Percentiles rank a stretch among this genome's conserved stretches.
Evolutionary conservation across 2,329 filamentous ascomycete genomes (phyloP).

Genomic region (Diaporthe destruens): DNA sequence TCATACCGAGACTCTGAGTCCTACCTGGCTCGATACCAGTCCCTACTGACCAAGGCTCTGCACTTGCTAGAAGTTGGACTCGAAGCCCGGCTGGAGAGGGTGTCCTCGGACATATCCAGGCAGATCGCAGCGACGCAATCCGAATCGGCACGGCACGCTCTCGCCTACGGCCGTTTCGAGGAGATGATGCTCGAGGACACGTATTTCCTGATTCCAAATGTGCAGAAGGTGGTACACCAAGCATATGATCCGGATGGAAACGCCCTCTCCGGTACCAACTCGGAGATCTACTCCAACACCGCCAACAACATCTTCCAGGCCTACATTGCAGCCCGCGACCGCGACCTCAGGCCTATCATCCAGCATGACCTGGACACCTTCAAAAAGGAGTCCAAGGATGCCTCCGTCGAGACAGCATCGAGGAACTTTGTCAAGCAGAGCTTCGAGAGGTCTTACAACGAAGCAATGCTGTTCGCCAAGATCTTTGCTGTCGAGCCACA

Average conservation of each 20-base stretch:
- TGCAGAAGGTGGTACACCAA: conserved; percentile 64
- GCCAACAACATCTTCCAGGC: conserved; percentile 67
- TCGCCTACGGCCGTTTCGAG: conserved; percentile 71
- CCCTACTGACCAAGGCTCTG: conserved; percentile 78
- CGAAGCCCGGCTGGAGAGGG: conserved; percentile 63
- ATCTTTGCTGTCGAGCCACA: conserved; percentile 69
- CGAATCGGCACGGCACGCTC: conserved; percentile 69
- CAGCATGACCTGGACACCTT: conserved; percentile 69
- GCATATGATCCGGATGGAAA: conserved; percentile 67
- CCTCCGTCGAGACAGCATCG: conserved; percentile 66
- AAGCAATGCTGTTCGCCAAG: conserved; percentile 65
- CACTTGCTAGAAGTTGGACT: conserved; percentile 72
- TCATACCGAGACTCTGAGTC: conserved; percentile 88
- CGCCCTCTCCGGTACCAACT: conserved; percentile 57
- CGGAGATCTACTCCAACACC: conserved; percentile 66
- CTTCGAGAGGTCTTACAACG: conserved; percentile 69
- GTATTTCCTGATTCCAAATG: conserved; percentile 67
- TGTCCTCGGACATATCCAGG: conserved; percentile 66
- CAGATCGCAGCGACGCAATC: conserved; percentile 69
- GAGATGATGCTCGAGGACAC: conserved; percentile 67
- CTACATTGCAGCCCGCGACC: conserved; percentile 66
- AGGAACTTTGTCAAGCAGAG: conserved; percentile 71
- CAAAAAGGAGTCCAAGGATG: conserved; percentile 62
- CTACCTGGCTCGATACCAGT: conserved; percentile 88
- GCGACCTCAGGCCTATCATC: conserved; percentile 64